Evolutionary conservation across 768 basidiomycete species (phyloP), one percentile per base, ranked within the genome.

Genomic region (Chalciporus sphaerocephalus): DNA sequence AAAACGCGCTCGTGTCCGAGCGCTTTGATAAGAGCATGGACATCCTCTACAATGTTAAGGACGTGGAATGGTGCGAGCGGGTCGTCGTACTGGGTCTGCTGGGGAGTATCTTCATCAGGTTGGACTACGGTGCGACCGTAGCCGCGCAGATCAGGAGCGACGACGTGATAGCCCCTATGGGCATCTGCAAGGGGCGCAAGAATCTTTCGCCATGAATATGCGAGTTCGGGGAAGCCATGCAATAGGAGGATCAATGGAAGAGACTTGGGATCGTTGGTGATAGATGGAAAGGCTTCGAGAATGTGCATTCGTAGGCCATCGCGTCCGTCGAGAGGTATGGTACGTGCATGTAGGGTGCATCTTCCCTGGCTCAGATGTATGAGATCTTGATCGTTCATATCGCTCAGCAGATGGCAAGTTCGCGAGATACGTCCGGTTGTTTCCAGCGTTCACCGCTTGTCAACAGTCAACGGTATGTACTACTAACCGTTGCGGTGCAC

Each of bases 181-280:
- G 69, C 66, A 5, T 62, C 52, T 0, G 76, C 58, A 20, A 85
- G 69, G 0, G 79, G 79, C 0, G 62, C 53, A 24, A 85, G 69
- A 27, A 83, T 47, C 48, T 80, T 79, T 12, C 83, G 70, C 80
- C 80, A 85, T 7, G 80, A 83, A 56, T 78, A 81, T 2, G 81
- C 74, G 6, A 84, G 69, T 54, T 84, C 82, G 9, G 82, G 81
- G 57, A 85, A 85, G 33, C 82, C 83, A 50, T 84, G 81, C 2
- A 85, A 58, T 18, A 85, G 74, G 23, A 85, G 43, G 37, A 83
- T 54, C 12, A 85, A 69, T 1, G 75, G 78, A 5, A 66, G 61
- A 17, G 63, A 56, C 28, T 52, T 37, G 34, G 48, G 45, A 21
- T 48, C 44, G 32, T 53, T 48, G 42, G 43, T 12, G 40, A 42